These are phyloP conservation scores for Sonneratia caseolaris DNA, from an alignment of 345 rosid species.

Conservation along the genomic window DNA sequence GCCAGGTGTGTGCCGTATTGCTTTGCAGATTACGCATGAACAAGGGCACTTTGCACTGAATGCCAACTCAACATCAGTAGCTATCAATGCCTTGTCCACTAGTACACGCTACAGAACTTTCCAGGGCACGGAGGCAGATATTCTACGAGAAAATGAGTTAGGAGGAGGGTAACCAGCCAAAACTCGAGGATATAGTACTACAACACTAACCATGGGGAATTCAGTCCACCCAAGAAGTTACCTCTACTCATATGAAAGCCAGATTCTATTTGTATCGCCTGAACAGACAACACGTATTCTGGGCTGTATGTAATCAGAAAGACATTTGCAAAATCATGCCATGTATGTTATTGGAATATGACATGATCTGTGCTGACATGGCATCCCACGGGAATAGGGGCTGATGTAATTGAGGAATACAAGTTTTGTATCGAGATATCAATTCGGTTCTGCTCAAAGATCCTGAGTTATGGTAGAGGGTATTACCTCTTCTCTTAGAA, in stretches of 20 bases:
- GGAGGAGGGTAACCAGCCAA: background rate
- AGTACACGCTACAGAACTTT: background rate
- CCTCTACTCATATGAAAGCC: background rate
- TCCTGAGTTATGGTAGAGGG: background rate
- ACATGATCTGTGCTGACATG: background rate
- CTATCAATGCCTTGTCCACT: background rate
- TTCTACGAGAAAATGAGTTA: background rate
- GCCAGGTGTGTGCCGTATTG: too few relatives aligned
- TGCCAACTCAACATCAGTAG: background rate
- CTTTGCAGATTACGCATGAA: too few relatives aligned
- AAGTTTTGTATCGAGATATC: background rate
- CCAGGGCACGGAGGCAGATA: background rate
- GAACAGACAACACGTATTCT: background rate
- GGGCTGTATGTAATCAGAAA: background rate
- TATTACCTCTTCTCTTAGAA: slow-evolving; percentile 46
- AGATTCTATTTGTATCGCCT: background rate
- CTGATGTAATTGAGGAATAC: too few relatives aligned
- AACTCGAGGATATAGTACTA: too few relatives aligned
- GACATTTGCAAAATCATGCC: background rate
- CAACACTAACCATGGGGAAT: background rate
- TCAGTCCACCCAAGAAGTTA: background rate
- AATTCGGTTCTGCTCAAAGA: background rate
- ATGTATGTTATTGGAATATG: too few relatives aligned
- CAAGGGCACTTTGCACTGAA: too few relatives aligned
- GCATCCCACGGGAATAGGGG: background rate